These are phyloP conservation scores for Aspergillus ellipticus DNA, from an alignment of 495 filamentous ascomycete genomes.

Conservation along the genomic window DNA sequence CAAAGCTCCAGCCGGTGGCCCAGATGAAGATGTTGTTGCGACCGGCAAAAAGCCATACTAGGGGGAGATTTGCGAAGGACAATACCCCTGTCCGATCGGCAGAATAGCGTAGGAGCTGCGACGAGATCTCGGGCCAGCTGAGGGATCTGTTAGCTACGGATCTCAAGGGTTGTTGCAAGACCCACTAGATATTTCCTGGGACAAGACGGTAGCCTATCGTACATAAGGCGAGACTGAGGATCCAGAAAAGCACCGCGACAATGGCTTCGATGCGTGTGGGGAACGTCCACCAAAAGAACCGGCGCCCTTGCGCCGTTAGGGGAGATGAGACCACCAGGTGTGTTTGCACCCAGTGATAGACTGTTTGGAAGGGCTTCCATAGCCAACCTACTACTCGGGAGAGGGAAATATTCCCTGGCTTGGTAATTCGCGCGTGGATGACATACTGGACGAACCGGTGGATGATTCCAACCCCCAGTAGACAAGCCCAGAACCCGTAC, in stretches of 20 bases:
- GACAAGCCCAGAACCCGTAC: slow-evolving; percentile 32
- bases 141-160: slow-evolving; percentile 8
- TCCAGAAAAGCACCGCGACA: slow-evolving; percentile 37
- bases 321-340: slow-evolving; percentile 35
- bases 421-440: background rate
- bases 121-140: slow-evolving; percentile 33
- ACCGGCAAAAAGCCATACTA: slow-evolving; percentile 49
- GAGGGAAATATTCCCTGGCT: background rate
- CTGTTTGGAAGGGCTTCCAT: background rate
- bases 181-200: slow-evolving; percentile 39
- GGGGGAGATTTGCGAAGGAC: slow-evolving; percentile 47
- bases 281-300: slow-evolving; percentile 35
- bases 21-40: slow-evolving; percentile 55
- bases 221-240: slow-evolving; percentile 35
- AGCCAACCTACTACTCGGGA: background rate
- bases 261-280: slow-evolving; percentile 40
- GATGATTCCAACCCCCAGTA: slow-evolving; percentile 26
- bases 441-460: slow-evolving; percentile 19
- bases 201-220: slow-evolving; percentile 35
- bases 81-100: slow-evolving; percentile 52
- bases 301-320: slow-evolving; percentile 22
- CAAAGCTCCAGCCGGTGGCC: slow-evolving; percentile 53
- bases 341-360: slow-evolving; percentile 26
- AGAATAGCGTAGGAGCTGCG: slow-evolving; percentile 40
- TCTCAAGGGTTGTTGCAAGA: background rate